Evolutionary conservation across 2,329 filamentous ascomycete species (phyloP).

Genomic region (Stagonosporopsis rhizophila): DNA sequence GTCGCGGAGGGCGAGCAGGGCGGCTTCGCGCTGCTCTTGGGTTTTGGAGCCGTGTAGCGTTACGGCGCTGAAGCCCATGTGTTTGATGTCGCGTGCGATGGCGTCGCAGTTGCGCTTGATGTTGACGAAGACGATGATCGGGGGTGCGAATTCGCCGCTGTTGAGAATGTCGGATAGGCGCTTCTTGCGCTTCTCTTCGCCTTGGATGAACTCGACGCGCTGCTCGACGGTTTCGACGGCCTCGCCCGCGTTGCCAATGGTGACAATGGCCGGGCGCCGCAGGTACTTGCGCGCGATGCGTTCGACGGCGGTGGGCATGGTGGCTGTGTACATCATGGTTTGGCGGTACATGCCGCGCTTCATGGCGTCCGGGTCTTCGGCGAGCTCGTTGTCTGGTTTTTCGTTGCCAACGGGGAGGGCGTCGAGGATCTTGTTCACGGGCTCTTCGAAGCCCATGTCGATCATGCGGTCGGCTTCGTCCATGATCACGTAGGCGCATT

Average conservation of each 20-base stretch:
- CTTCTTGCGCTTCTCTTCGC: slow-evolving; percentile 97
- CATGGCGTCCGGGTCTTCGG: slow-evolving; percentile 88
- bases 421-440: slow-evolving; percentile 96
- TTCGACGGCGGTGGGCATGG: slow-evolving; percentile 92
- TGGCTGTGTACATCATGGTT: slow-evolving; percentile 99
- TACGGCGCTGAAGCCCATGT: slow-evolving; percentile 88
- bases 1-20: slow-evolving; percentile 81
- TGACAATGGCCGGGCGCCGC: slow-evolving; percentile 89
- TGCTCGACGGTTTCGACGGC: slow-evolving; percentile 98
- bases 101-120: slow-evolving; percentile 99
- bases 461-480: slow-evolving; percentile 99
- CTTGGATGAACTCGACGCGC: slow-evolving; percentile 86
- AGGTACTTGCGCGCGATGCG: slow-evolving; percentile 97
- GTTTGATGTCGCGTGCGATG: slow-evolving; percentile 90
- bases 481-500: slow-evolving; percentile 99
- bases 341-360: slow-evolving; percentile 85
- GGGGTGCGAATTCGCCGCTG: slow-evolving; percentile 79
- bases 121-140: slow-evolving; percentile 99
- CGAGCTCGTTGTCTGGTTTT: slow-evolving; percentile 92
- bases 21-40: slow-evolving; percentile 95
- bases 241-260: slow-evolving; percentile 92
- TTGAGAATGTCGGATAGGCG: slow-evolving; percentile 88
- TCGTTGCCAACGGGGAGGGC: slow-evolving; percentile 91
- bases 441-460: slow-evolving; percentile 96
- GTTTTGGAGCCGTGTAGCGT: slow-evolving; percentile 96